These are phyloP conservation scores for Colletotrichum scovillei DNA, from an alignment of 2,329 filamentous ascomycete species.

Conservation along the genomic window DNA sequence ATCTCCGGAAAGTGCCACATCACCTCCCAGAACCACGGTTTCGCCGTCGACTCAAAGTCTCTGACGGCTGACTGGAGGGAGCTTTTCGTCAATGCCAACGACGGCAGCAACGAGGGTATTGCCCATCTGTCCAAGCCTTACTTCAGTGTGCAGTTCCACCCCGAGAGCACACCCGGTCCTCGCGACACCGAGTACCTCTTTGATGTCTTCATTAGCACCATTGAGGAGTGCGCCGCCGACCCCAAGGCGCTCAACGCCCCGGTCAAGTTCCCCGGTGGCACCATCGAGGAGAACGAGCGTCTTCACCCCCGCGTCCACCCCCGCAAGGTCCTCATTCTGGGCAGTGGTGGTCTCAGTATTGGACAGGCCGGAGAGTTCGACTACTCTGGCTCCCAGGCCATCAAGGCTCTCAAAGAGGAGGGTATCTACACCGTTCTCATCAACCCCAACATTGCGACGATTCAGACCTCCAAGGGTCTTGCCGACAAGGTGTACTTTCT, in stretches of 20 bases:
- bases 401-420: constrained; percentile 98
- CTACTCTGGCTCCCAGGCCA: constrained; percentile 97
- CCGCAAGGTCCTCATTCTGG: constrained; percentile 95
- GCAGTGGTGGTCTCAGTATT: constrained; percentile 95
- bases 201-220: constrained; percentile 92
- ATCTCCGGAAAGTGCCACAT: constrained; percentile 98
- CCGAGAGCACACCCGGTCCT: constrained; percentile 94
- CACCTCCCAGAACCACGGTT: constrained; percentile 98
- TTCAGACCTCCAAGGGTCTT: constrained; percentile 96
- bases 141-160: constrained; percentile 99
- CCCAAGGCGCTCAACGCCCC: constrained; percentile 75
- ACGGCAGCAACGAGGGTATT: constrained; percentile 98
- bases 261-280: constrained; percentile 89
- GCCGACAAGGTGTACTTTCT: constrained; percentile 99
- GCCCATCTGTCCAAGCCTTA: constrained; percentile 86
- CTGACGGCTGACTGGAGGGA: constrained; percentile 87
- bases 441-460: constrained; percentile 99
- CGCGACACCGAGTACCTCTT: constrained; percentile 97
- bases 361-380: constrained; percentile 99
- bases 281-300: constrained; percentile 80
- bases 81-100: constrained; percentile 97
- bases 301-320: constrained; percentile 83
- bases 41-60: constrained; percentile 84
- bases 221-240: constrained; percentile 77
- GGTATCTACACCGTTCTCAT: constrained; percentile 98